A percentile compares a stretch with the other conserved stretches of the same genome.
Conservation (phyloP, 2,329 filamentous ascomycete species). For the Exophiala calicioides region DNA sequence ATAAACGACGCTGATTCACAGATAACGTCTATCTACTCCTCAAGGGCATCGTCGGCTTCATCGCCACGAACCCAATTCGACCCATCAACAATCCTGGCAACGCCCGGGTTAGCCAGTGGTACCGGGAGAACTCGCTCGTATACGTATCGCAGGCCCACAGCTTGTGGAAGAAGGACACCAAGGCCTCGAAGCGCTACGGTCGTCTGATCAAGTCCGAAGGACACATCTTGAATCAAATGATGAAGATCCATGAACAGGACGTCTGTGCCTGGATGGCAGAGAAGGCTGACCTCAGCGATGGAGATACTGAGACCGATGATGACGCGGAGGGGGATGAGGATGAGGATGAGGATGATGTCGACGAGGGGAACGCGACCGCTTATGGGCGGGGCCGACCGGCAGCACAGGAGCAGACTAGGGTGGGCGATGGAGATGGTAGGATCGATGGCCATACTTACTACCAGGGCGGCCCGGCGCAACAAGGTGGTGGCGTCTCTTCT, state of each 20-base stretch:
- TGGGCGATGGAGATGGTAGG: not conserved
- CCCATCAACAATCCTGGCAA: slow-evolving; percentile 77
- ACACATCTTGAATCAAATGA: slow-evolving; percentile 57
- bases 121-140: slow-evolving; percentile 76
- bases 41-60: slow-evolving; percentile 75
- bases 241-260: slow-evolving; percentile 53
- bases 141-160: slow-evolving; percentile 75
- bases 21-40: slow-evolving; percentile 66
- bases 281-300: slow-evolving; percentile 33
- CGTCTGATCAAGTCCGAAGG: slow-evolving; percentile 49
- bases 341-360: slow-evolving; percentile 12
- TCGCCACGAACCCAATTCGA: slow-evolving; percentile 71
- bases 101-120: slow-evolving; percentile 73
- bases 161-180: slow-evolving; percentile 71
- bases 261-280: slow-evolving; percentile 51
- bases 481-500: too few species aligned
- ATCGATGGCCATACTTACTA: not conserved
- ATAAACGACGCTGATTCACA: too few species aligned
- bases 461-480: not conserved
- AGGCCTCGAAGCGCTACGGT: slow-evolving; percentile 60
- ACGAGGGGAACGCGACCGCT: too few species aligned
- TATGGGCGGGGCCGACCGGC: slow-evolving; percentile 10
- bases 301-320: slow-evolving; percentile 1
- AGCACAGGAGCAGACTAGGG: not conserved
- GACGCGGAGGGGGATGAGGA: slow-evolving; percentile 9